Base-by-base conservation (phyloP, 2,329 filamentous ascomycete genomes). In the Clarireedia homoeocarpa region DNA sequence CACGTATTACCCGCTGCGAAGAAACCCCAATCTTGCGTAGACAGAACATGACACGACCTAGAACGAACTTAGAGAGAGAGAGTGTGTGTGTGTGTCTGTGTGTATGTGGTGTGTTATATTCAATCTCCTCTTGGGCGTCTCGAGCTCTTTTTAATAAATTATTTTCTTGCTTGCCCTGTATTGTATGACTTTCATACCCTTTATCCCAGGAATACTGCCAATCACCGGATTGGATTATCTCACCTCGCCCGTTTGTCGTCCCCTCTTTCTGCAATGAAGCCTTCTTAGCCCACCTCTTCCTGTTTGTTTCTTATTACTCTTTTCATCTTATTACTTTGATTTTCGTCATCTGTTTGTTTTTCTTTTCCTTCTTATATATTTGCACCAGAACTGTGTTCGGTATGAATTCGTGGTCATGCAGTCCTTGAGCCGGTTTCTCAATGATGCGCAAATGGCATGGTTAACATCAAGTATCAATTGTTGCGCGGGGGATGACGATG, bases 371-470 rank as follows among this genome's bases (percentile, higher is more conserved):
- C 27, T 49, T 47, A 54, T 39, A 39, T 49, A 36, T 57, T 56
- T 49, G 4, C 15, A 42, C 45, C 26, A 27, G 23, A 38, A 57
- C 46, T 45, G 58, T 58, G 59, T 59, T 61, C 60, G 62, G 59
- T 61, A 66, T 64, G 63, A 61, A 62, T 59, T 64, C 53, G 62
- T 58, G 57, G 63, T 49, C 56, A 69, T 70, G 66, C 65, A 61
- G 51, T 55, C 62, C 53, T 65, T 69, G 61, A 66, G 63, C 58
- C 60, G 64, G 60, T 67, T 65, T 62, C 59, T 69, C 56, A 65
- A 67, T 57, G 65, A 66, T 60, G 65, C 63, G 34, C 67, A 68
- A 57, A 62, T 53, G 56, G 51, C 58, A 58, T 69, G 65, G 63
- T 59, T 67, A 47, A 56, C 53, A 26, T 63, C 64, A 30, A 52